phyloP scores from a whole-genome alignment of 1,284 basidiomycete genomes.

The Melampsora americana region DNA sequence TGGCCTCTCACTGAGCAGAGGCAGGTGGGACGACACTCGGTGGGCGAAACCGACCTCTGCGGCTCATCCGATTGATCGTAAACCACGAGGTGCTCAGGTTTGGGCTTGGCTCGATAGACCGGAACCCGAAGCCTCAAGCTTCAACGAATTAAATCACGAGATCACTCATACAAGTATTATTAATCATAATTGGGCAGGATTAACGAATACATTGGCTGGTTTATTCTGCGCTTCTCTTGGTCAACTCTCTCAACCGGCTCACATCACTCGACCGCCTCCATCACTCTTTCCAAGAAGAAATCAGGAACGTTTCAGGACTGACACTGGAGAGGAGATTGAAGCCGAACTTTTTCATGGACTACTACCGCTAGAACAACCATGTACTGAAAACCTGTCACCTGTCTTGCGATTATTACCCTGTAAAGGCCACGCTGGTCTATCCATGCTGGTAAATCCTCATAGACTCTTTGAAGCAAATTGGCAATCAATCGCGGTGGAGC shows the following conservation, averaged over 20 bases:
- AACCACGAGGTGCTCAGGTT: constrained; percentile 13
- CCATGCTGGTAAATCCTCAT: constrained; percentile 78
- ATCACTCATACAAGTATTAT: constrained; percentile 52
- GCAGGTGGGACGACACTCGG: constrained; percentile 46
- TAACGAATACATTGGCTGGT: constrained; percentile 84
- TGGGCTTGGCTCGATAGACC: constrained; percentile 12
- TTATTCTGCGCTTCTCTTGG: constrained; percentile 90
- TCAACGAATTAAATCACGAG: constrained; percentile 5
- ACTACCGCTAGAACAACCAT: constrained; percentile 77
- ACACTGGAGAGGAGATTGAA: neutral
- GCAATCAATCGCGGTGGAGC: constrained; percentile 76
- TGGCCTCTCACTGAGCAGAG: constrained; percentile 61
- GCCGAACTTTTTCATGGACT: constrained; percentile 54
- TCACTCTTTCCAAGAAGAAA: constrained; percentile 46
- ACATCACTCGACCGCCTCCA: constrained; percentile 45
- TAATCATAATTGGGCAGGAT: constrained; percentile 73
- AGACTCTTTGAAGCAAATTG: constrained; percentile 79
- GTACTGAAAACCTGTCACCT: constrained; percentile 94
- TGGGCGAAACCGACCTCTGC: constrained; percentile 18
- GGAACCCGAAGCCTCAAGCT: constrained; percentile 43
- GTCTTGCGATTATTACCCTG: constrained; percentile 92
- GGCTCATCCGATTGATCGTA: constrained; percentile 9
- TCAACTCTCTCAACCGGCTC: constrained; percentile 53
- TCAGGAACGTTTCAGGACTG: constrained; percentile 40
- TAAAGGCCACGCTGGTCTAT: constrained; percentile 84